Evolutionary conservation across 73 alveolate genomes (phyloP), one percentile per base, ranked within the genome.

Genomic region (Halteria grandinella): DNA sequence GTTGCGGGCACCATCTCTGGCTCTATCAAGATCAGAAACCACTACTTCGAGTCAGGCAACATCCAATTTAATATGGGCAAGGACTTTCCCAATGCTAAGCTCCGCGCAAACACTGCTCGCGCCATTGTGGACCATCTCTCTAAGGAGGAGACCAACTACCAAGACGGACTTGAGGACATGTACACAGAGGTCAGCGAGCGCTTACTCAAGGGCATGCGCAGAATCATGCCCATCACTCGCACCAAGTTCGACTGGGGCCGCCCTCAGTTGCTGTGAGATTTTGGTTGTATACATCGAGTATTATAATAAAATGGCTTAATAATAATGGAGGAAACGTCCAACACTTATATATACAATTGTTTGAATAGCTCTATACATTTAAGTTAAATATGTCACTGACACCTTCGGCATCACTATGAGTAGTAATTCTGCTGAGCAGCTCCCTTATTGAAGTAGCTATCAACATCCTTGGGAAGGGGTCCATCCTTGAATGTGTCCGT

Each of bases 1-100:
- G 81, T 71, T 40, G 27, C 4, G 21, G 31, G 51, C 24, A 5
- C 20, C 7, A 10, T 70, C 27, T 0, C 21, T 29, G 83, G 83
- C 28, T 20, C 21, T 33, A 79, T 91, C 40, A 83, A 84, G 72
- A 44, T 83, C 14, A 73, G 55, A 39, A 72, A 86, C 34, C 88
- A 87, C 75, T 91, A 91, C 74, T 88, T 84, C 79, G 97, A 91
- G 63, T 91, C 84, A 17, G 95, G 97, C 34, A 91, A 91, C 73
- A 81, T 91, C 21, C 90, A 88, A 59, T 91, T 91, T 82, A 88
- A 88, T 54, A 66, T 91, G 8, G 64, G 84, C 53, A 91, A 86
- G 52, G 57, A 79, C 36, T 90, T 71, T 75, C 54, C 69, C 31
- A 32, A 55, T 21, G 29, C 23, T 1, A 45, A 32, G 18, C 25